Base-by-base conservation (phyloP, 805 yeast species). In the Hanseniaspora singularis region DNA sequence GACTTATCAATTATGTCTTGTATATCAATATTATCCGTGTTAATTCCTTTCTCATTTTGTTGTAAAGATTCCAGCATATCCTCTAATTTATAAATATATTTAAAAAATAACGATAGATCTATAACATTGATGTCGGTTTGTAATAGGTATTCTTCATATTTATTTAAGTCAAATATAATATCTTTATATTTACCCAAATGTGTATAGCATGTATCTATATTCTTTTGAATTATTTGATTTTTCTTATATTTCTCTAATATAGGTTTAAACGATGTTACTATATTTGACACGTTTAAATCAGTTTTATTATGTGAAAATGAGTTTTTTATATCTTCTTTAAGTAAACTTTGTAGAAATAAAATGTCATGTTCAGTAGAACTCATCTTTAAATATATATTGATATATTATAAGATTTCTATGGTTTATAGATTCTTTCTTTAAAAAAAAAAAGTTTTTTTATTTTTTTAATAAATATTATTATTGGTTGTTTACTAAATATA, bases 61-160 rank as follows among this genome's bases (percentile, higher is more conserved):
- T 60, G 60, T 33, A 74, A 63, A 51, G 69, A 70, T 38, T 64
- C 65, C 46, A 76, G 55, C 51, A 79, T 60, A 47, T 61, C 65
- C 53, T 69, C 69, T 46, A 78, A 65, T 54, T 68, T 64, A 50
- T 66, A 66, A 32, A 70, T 66, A 0, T 68, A 63, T 28, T 65
- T 64, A 36, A 66, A 62, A 50, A 68, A 65, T 26, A 58, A 61
- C 49, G 62, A 62, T 45, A 62, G 44, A 20, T 42, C 46, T 1
- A 42, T 42, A n/a, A 22, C 12, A 4, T 20, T 53, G 4, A 42
- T 28, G 16, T 42, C 34, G 15, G 24, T 42, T 15, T 42, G 15
- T 7, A 42, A 26, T 18, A 42, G n/a, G 28, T 42, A 42, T 9
- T 34, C 46, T 34, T 42, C 46, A 15, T 42, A 42, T 16, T 42